Evolutionary conservation across 768 basidiomycete genomes (phyloP).

Genomic region (Tremella yokohamensis): DNA sequence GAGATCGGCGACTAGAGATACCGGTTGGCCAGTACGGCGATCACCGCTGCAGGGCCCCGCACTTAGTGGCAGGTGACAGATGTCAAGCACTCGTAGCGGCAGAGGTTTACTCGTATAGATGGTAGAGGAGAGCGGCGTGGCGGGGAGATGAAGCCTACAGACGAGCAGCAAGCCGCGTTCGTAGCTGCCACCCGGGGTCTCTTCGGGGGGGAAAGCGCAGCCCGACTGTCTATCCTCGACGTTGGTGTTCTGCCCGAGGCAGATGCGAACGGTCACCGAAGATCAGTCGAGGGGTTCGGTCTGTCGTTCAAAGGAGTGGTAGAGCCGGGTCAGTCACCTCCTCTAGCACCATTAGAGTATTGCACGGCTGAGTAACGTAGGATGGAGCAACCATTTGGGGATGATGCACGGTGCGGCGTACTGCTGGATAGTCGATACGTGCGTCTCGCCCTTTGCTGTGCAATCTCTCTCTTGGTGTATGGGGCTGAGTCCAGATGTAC

Average conservation of each 20-base stretch:
- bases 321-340: constrained; percentile 15
- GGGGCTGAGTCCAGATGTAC: constrained; percentile 25
- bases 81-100: too few relatives aligned
- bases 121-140: too few relatives aligned
- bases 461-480: too few relatives aligned
- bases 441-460: constrained; percentile 4
- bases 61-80: too few relatives aligned
- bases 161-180: neutral
- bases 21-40: too few relatives aligned
- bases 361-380: constrained; percentile 8
- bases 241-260: constrained; percentile 21
- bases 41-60: too few relatives aligned
- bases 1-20: too few relatives aligned
- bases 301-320: constrained; percentile 13
- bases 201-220: neutral
- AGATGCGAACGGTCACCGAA: constrained; percentile 25
- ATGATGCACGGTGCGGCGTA: constrained; percentile 34
- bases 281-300: constrained; percentile 25
- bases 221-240: constrained; percentile 8
- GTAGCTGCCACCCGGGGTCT: neutral
- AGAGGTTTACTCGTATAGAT: too few relatives aligned
- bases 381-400: constrained; percentile 29
- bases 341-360: neutral
- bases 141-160: neutral
- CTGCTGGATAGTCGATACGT: constrained; percentile 38